Evolutionary conservation across 768 basidiomycete genomes (phyloP).

Genomic region (Dentipellis sp.): DNA sequence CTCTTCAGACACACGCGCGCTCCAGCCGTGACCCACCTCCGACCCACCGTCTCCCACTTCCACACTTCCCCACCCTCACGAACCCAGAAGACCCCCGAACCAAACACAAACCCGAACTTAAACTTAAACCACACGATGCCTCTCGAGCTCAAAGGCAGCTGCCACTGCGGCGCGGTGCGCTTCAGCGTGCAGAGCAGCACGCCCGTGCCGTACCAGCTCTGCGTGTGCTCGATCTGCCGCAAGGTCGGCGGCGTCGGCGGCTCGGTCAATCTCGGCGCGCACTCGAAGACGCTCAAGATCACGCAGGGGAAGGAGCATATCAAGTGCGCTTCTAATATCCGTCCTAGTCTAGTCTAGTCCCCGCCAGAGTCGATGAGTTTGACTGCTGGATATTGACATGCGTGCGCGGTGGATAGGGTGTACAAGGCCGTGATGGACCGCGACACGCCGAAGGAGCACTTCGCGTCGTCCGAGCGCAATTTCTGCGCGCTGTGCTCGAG

Average conservation of each 20-base stretch:
- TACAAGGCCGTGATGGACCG: conserved; percentile 57
- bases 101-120: too few relatives aligned
- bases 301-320: conserved; percentile 41
- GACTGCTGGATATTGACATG: too few relatives aligned
- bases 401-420: conserved; percentile 25
- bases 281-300: conserved; percentile 40
- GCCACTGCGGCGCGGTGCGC: conserved; percentile 26
- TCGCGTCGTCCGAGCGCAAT: conserved; percentile 46
- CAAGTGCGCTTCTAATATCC: conserved; percentile 32
- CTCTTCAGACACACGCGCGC: too few relatives aligned
- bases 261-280: conserved; percentile 56
- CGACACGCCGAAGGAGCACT: conserved; percentile 37
- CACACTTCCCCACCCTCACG: too few relatives aligned
- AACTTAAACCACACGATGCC: conserved; percentile 32
- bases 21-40: too few relatives aligned
- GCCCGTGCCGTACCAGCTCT: conserved; percentile 58
- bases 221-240: conserved; percentile 61
- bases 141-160: conserved; percentile 34
- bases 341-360: too few relatives aligned
- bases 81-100: too few relatives aligned
- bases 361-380: too few relatives aligned
- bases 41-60: too few relatives aligned
- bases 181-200: conserved; percentile 37
- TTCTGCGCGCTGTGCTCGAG: conserved; percentile 56
- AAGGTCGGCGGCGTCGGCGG: conserved; percentile 62